Evolutionary conservation across 169 alveolate genomes (phyloP).

Genomic region (Pseudocohnilembus persalinus): DNA sequence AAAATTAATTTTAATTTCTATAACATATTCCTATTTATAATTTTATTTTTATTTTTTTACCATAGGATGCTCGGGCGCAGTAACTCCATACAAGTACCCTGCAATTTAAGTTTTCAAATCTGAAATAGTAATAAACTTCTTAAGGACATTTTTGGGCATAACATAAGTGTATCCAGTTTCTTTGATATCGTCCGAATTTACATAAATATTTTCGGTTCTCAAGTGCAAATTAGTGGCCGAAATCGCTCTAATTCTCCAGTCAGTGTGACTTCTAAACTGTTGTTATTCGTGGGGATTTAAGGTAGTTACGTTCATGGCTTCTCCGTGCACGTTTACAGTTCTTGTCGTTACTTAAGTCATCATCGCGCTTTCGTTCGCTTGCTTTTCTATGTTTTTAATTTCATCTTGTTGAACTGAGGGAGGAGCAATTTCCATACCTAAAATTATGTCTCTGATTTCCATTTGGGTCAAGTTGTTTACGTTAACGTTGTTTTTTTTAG

Average conservation of each 20-base stretch:
- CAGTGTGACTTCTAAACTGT: slow-evolving; percentile 96
- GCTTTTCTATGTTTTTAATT: slow-evolving; percentile 93
- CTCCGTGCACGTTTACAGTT: slow-evolving; percentile 97
- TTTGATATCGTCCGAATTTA: slow-evolving; percentile 90
- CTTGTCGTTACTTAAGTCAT: slow-evolving; percentile 86
- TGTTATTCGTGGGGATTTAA: slow-evolving; percentile 98
- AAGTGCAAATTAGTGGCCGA: slow-evolving; percentile 96
- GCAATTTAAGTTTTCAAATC: slow-evolving; percentile 98
- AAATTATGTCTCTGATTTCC: slow-evolving; percentile 99
- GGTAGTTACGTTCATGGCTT: slow-evolving; percentile 96
- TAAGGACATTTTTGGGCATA: slow-evolving; percentile 97
- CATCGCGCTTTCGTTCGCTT: slow-evolving; percentile 74
- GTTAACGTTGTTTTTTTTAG: slow-evolving; percentile 98
- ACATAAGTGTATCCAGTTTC: slow-evolving; percentile 92
- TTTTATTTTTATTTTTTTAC: slow-evolving; percentile 48
- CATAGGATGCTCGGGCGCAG: slow-evolving; percentile 87
- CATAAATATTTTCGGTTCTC: slow-evolving; percentile 97
- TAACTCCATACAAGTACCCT: slow-evolving; percentile 95
- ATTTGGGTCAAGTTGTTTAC: slow-evolving; percentile 98
- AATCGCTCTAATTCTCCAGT: slow-evolving; percentile 99
- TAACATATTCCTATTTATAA: slow-evolving; percentile 57
- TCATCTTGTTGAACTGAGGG: slow-evolving; percentile 96
- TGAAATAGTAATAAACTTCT: slow-evolving; percentile 95
- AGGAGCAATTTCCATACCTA: slow-evolving; percentile 99
- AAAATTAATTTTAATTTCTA: slow-evolving; percentile 7